Evolutionary conservation across 208 protist genomes (phyloP), one percentile per base, ranked within the genome.

Genomic region (Novymonas esmeraldas): DNA sequence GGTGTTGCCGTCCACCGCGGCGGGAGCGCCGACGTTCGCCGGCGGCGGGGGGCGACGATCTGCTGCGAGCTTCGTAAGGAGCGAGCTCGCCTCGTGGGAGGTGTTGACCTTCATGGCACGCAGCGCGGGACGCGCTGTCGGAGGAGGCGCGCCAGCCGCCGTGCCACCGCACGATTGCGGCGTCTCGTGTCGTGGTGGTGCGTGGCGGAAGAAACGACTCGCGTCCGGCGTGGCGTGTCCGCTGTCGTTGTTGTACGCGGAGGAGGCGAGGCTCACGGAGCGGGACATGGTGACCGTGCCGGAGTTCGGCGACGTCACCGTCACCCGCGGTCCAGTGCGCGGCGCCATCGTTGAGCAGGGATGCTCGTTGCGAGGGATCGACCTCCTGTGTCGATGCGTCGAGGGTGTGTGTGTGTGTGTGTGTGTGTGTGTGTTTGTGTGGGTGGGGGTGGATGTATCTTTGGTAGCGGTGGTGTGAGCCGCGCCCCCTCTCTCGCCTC

Each of bases 231-330:
- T 34, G 11, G 20, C 24, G 26, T 48, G 39, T 20, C 56, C 56
- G 26, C 39, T 61, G 56, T 36, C 46, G 56, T 61, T 61, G 56
- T 36, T 61, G 56, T 61, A 67, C 11, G 9, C 52, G 18, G 73
- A 77, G 36, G 78, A 76, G 22, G 39, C 42, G 31, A 63, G 28
- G 55, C 78, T 84, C 39, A 75, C 56, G 55, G 78, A 84, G 64
- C 78, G 78, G 16, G 74, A 78, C 26, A 73, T 65, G 13, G 63
- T 72, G 45, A 76, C 55, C 13, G 51, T 73, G 45, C 75, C 77
- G 26, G 81, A 81, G 73, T 87, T 82, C 49, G 81, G 81, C 13
- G 81, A 87, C 18, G 83, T 61, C 18, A 84, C 68, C 64, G 78
- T 84, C 10, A 84, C 74, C 1, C 78, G 62, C 5, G 70, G 63